Percentiles rank a stretch among this genome's conserved stretches.
Conservation (phyloP, 306 rosid species). For the Malus sieversii region DNA sequence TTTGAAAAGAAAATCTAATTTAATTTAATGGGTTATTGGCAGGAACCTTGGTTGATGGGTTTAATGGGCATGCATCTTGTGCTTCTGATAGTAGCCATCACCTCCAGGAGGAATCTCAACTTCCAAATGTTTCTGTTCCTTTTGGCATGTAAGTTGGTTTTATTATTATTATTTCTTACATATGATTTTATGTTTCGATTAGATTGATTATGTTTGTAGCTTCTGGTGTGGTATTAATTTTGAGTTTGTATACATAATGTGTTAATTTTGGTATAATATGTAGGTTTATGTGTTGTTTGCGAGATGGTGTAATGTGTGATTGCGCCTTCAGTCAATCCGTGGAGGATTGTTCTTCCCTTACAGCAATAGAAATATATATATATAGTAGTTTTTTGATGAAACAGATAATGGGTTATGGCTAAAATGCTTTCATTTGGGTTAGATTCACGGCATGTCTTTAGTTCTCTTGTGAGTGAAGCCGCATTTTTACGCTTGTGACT, state of each 20-base stretch:
- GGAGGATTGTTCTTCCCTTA: neutral
- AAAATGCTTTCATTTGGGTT: neutral
- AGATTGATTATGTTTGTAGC: neutral
- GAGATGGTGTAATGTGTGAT: neutral
- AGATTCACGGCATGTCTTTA: neutral
- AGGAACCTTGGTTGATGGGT: constrained; percentile 86
- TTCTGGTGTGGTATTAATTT: neutral
- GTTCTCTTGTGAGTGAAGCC: neutral
- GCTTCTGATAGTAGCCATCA: constrained; percentile 39
- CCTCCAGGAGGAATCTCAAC: constrained; percentile 68
- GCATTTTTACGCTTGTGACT: neutral
- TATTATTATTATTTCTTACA: neutral
- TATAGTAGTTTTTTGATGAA: neutral
- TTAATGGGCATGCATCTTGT: constrained; percentile 45
- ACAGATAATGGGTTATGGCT: neutral
- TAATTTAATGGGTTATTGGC: constrained; percentile 3
- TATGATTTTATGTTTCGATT: neutral
- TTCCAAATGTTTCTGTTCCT: constrained; percentile 87
- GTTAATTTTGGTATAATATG: neutral
- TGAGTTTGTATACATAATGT: neutral
- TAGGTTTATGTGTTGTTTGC: neutral
- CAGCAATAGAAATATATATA: neutral
- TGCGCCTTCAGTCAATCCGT: neutral
- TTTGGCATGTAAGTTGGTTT: constrained; percentile 44
- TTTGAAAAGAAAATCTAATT: neutral